Conservation (phyloP, 306 rosid genomes). For the Crotalaria pallida region DNA sequence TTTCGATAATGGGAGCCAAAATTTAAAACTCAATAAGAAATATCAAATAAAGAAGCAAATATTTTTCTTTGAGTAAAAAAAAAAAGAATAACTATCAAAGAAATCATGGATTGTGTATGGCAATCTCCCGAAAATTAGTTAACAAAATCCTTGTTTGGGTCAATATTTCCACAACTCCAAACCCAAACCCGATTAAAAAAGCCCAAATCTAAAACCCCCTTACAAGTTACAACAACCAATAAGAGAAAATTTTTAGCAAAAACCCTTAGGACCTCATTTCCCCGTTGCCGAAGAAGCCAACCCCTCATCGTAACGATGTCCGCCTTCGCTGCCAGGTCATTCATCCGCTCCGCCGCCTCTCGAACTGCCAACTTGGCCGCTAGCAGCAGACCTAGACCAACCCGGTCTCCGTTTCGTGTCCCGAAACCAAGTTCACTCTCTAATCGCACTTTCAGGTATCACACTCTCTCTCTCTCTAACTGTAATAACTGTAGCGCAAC, state of each 20-base stretch:
- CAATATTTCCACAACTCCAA: background rate
- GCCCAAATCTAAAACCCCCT: background rate
- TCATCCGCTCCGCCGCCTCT: slow-evolving; percentile 36
- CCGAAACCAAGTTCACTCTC: slow-evolving; percentile 41
- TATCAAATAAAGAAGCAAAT: too few relatives aligned
- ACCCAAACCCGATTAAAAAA: background rate
- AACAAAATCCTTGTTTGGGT: too few relatives aligned
- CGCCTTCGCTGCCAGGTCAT: slow-evolving; percentile 47
- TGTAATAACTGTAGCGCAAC: background rate
- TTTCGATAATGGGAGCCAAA: too few relatives aligned
- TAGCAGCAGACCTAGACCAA: slow-evolving; percentile 20
- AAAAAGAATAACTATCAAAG: too few relatives aligned
- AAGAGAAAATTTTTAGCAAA: background rate
- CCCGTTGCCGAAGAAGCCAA: background rate
- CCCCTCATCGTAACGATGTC: slow-evolving; percentile 33
- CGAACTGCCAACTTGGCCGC: slow-evolving; percentile 31
- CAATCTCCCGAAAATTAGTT: too few relatives aligned
- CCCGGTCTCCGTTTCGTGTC: slow-evolving; percentile 31
- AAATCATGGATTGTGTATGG: too few relatives aligned
- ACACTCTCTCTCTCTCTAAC: background rate
- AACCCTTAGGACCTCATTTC: background rate
- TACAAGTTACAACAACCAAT: background rate
- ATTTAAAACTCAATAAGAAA: too few relatives aligned
- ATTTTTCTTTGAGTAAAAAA: too few relatives aligned
- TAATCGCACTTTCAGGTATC: slow-evolving; percentile 47